Evolutionary conservation across 371 early-diverging fungal genomes (phyloP).

Genomic region (Entomophthora muscae): DNA sequence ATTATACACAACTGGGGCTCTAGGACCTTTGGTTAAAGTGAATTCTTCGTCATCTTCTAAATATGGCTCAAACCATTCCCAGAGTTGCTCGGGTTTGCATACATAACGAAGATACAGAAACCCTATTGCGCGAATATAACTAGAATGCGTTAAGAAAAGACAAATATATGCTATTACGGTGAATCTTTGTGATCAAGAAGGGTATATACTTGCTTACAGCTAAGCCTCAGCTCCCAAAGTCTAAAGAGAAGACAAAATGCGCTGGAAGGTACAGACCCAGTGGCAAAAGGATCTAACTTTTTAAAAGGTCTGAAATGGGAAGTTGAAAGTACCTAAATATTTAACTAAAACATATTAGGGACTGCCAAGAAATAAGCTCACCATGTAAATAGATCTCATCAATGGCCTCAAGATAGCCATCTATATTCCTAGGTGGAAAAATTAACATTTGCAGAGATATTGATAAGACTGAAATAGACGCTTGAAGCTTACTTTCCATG

Average conservation of each 20-base stretch:
- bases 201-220: conserved; percentile 55
- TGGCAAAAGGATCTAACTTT: conserved; percentile 60
- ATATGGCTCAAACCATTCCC: conserved; percentile 69
- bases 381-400: conserved; percentile 58
- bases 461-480: neutral
- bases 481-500: neutral
- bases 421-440: conserved; percentile 22
- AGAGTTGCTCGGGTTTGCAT: conserved; percentile 54
- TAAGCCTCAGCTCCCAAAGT: conserved; percentile 62
- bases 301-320: neutral
- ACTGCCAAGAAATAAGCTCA: conserved; percentile 9
- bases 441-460: neutral
- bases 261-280: conserved; percentile 62
- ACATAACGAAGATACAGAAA: conserved; percentile 75
- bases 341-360: conserved; percentile 8
- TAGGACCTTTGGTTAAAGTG: conserved; percentile 36
- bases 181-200: conserved; percentile 60
- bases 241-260: conserved; percentile 75
- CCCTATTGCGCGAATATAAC: conserved; percentile 63
- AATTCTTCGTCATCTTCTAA: conserved; percentile 65
- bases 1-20: conserved; percentile 39
- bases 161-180: conserved; percentile 32
- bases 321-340: conserved; percentile 9
- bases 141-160: conserved; percentile 13
- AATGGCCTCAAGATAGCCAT: conserved; percentile 67